phyloP scores from a whole-genome alignment of 129 eudicot genomes.

The Oenanthe sinensis region DNA sequence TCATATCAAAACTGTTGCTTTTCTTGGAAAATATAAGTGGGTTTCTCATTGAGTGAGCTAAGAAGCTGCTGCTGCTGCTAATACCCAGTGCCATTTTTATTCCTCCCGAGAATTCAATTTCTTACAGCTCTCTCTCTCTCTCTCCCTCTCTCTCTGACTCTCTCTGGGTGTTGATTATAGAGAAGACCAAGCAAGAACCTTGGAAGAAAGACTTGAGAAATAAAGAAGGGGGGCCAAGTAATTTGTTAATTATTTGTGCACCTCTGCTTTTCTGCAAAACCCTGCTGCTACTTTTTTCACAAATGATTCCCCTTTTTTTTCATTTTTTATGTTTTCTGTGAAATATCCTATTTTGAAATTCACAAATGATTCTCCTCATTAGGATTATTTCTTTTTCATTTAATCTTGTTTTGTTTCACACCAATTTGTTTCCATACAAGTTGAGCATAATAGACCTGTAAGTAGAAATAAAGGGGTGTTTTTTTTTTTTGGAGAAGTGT shows the following conservation, averaged over 20 bases:
- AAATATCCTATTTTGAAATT: no score
- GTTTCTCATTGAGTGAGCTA: neutral
- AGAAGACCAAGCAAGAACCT: neutral
- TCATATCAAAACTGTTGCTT: neutral
- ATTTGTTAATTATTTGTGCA: neutral
- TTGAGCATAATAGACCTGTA: no score
- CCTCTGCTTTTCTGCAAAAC: constrained; percentile 2
- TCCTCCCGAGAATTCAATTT: neutral
- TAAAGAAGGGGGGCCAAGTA: neutral
- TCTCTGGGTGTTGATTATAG: no score
- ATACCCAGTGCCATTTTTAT: neutral
- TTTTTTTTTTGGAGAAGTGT: no score
- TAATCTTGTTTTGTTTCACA: no score
- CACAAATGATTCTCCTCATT: no score
- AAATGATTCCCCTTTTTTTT: no score
- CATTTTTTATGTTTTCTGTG: no score
- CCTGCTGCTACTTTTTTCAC: neutral
- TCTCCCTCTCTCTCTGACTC: no score
- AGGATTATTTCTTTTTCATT: no score
- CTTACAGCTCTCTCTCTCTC: neutral
- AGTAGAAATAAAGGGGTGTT: no score
- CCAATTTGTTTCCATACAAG: no score
- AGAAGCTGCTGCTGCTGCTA: constrained; percentile 2
- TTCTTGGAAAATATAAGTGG: neutral
- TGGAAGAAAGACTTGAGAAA: neutral